These are phyloP conservation scores for Colletotrichum viniferum DNA, from an alignment of 2,329 filamentous ascomycete species.

Conservation along the genomic window DNA sequence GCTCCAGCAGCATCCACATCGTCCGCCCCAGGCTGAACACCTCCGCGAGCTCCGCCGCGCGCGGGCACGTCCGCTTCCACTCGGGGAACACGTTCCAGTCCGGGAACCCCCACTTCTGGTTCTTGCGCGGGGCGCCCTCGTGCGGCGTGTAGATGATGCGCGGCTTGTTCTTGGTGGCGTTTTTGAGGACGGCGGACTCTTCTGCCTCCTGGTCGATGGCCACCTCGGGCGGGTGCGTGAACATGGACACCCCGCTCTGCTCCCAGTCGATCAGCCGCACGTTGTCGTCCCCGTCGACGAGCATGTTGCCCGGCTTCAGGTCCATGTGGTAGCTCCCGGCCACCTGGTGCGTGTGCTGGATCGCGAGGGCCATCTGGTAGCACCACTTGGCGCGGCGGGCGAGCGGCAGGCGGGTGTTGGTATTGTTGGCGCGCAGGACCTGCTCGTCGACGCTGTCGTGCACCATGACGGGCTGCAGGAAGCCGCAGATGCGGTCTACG, in stretches of 20 bases:
- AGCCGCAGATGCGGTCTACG: constrained; percentile 19
- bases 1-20: constrained; percentile 25
- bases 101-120: constrained; percentile 20
- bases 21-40: constrained; percentile 24
- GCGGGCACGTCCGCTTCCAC: constrained; percentile 22
- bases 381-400: constrained; percentile 26
- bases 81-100: constrained; percentile 24
- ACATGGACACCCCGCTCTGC: constrained; percentile 27
- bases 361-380: constrained; percentile 25
- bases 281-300: constrained; percentile 23
- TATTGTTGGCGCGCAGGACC: constrained; percentile 18
- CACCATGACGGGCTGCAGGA: constrained; percentile 18
- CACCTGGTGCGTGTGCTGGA: constrained; percentile 24
- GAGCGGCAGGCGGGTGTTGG: constrained; percentile 13
- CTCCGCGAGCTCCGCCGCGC: constrained; percentile 24
- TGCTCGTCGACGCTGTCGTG: constrained; percentile 18
- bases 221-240: constrained; percentile 23
- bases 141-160: constrained; percentile 21
- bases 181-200: not conserved
- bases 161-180: too few species aligned
- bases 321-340: constrained; percentile 32
- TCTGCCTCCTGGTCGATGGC: constrained; percentile 19
- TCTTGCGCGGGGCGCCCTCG: constrained; percentile 7
- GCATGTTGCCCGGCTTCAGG: constrained; percentile 33
- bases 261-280: constrained; percentile 30